Conservation (phyloP, 2,329 filamentous ascomycete species). For the Penicillium sp. region DNA sequence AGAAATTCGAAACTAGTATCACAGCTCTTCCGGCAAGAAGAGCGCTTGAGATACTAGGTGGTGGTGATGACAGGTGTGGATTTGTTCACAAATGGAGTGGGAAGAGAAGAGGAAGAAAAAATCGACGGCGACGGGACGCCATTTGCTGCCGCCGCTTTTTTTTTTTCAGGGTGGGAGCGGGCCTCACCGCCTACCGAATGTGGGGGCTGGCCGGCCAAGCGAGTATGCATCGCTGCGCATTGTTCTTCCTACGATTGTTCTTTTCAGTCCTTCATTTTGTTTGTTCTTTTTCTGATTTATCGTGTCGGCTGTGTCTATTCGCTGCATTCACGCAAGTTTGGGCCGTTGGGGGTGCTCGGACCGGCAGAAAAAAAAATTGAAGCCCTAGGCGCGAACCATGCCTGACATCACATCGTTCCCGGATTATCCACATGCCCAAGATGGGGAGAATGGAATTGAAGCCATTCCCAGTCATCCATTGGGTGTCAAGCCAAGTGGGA, state of each 20-base stretch:
- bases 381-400: slow-evolving; percentile 30
- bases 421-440: slow-evolving; percentile 17
- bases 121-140: slow-evolving; percentile 19
- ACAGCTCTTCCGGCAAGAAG: slow-evolving; percentile 36
- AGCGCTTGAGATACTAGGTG: slow-evolving; percentile 32
- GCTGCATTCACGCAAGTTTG: not conserved
- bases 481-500: slow-evolving; percentile 81
- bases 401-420: slow-evolving; percentile 34
- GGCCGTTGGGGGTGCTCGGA: slow-evolving; percentile 9
- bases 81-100: slow-evolving; percentile 26
- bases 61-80: slow-evolving; percentile 16
- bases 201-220: slow-evolving; percentile 15
- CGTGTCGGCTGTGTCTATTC: not conserved
- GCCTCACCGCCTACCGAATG: slow-evolving; percentile 18
- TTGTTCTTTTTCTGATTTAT: not conserved
- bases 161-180: slow-evolving; percentile 18
- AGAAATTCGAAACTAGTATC: slow-evolving; percentile 35
- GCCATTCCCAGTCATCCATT: slow-evolving; percentile 76
- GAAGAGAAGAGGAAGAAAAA: slow-evolving; percentile 27
- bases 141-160: slow-evolving; percentile 26
- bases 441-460: slow-evolving; percentile 29
- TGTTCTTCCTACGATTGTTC: slow-evolving; percentile 11
- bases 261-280: slow-evolving; percentile 4
- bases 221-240: slow-evolving; percentile 15
- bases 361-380: slow-evolving; percentile 19